These are phyloP conservation scores for Ceratobasidium papillatum DNA, from an alignment of 1,284 basidiomycete genomes.

Conservation along the genomic window DNA sequence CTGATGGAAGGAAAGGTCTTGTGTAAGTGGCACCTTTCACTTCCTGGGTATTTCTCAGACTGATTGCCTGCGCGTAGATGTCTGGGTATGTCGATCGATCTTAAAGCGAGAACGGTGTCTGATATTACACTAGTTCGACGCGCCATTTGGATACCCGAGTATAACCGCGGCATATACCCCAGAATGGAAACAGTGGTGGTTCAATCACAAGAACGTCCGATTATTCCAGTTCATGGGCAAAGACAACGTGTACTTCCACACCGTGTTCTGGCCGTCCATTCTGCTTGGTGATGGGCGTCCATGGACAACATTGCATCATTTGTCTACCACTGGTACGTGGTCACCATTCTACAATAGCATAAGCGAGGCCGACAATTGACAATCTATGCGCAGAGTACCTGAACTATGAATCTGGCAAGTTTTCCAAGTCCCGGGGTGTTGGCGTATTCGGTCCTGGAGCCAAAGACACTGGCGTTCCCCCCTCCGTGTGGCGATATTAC, in stretches of 20 bases:
- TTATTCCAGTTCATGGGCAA: slow-evolving; percentile 99
- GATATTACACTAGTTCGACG: slow-evolving; percentile 79
- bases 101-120: background rate
- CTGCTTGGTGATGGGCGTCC: slow-evolving; percentile 88
- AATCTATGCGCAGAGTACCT: slow-evolving; percentile 78
- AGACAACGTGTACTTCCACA: slow-evolving; percentile 98
- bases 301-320: slow-evolving; percentile 95
- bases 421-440: slow-evolving; percentile 96
- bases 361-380: background rate
- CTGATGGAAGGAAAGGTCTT: slow-evolving; percentile 96
- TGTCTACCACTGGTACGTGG: slow-evolving; percentile 88
- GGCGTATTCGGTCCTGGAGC: slow-evolving; percentile 98
- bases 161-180: slow-evolving; percentile 96
- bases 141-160: slow-evolving; percentile 96
- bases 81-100: slow-evolving; percentile 69
- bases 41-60: background rate
- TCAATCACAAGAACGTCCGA: slow-evolving; percentile 88
- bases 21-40: slow-evolving; percentile 66
- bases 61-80: slow-evolving; percentile 62
- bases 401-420: slow-evolving; percentile 99
- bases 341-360: slow-evolving; percentile 23
- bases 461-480: slow-evolving; percentile 89
- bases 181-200: slow-evolving; percentile 99
- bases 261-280: slow-evolving; percentile 93
- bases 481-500: slow-evolving; percentile 98